These are phyloP conservation scores for Dothistroma septosporum DNA, from an alignment of 2,329 filamentous ascomycete genomes.

Conservation along the genomic window DNA sequence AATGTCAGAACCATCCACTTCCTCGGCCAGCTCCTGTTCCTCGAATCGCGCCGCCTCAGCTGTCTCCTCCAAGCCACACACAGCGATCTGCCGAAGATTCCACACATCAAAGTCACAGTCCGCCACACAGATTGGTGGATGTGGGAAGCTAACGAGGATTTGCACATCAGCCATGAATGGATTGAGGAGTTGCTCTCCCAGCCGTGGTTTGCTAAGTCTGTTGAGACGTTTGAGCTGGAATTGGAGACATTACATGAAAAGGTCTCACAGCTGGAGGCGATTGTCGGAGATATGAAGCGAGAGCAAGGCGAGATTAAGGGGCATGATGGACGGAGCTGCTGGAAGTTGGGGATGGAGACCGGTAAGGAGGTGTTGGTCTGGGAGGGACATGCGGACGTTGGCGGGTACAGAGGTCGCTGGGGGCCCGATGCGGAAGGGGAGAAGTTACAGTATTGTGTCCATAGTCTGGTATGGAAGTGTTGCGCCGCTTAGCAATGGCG, in stretches of 20 bases:
- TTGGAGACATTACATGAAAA: conserved; percentile 10
- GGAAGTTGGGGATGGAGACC: background rate
- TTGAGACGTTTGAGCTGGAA: conserved; percentile 5
- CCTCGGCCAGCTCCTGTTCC: conserved; percentile 3
- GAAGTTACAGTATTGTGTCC: background rate
- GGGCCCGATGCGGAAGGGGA: background rate
- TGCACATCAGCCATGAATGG: background rate
- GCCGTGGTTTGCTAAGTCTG: background rate
- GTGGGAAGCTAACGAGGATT: conserved; percentile 2
- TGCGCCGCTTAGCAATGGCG: background rate
- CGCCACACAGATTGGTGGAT: conserved; percentile 13
- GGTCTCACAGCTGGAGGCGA: conserved; percentile 1
- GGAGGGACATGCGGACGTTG: conserved; percentile 6
- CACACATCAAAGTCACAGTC: conserved; percentile 8
- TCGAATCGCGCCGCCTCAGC: background rate
- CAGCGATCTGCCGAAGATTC: background rate
- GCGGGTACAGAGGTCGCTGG: background rate
- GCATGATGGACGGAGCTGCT: background rate
- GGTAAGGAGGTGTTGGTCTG: conserved; percentile 4
- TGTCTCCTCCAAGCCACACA: background rate
- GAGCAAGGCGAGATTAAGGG: background rate
- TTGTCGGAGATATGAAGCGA: conserved; percentile 4
- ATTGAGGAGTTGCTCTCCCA: conserved; percentile 1
- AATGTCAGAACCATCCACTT: background rate
- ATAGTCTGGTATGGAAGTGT: background rate